Conservation (phyloP, 345 rosid species). For the Syzygium oleosum region DNA sequence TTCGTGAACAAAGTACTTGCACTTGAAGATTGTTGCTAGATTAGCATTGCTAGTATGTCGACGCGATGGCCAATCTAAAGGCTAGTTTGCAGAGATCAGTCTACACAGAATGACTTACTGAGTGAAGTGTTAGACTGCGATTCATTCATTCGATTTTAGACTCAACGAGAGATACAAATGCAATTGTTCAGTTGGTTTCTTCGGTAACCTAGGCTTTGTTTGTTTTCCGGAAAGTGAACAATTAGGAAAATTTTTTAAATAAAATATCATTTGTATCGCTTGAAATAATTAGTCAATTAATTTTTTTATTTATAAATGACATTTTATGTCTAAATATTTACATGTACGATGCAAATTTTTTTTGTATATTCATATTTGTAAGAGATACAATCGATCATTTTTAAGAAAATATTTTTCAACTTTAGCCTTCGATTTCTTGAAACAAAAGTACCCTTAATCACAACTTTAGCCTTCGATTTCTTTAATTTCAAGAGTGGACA, state of each 20-base stretch:
- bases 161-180: fast-evolving
- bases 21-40: background rate
- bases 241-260: fast-evolving
- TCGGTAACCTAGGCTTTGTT: too few species aligned
- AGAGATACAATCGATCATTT: fast-evolving
- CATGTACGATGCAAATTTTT: fast-evolving
- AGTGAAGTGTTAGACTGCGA: background rate
- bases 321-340: background rate
- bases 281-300: background rate
- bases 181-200: background rate
- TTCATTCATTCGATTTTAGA: background rate
- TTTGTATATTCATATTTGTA: background rate
- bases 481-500: background rate
- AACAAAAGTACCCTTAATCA: background rate
- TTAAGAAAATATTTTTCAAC: too few species aligned
- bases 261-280: fast-evolving
- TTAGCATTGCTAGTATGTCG: background rate
- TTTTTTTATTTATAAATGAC: background rate
- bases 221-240: fast-evolving
- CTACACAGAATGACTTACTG: background rate
- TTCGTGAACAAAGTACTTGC: background rate
- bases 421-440: fast-evolving
- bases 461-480: background rate
- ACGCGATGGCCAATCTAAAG: too few species aligned
- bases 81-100: background rate